Percentiles rank a stretch among this genome's conserved stretches.
Conservation (phyloP, 495 filamentous ascomycete genomes). For the Chaetomium tenue region DNA sequence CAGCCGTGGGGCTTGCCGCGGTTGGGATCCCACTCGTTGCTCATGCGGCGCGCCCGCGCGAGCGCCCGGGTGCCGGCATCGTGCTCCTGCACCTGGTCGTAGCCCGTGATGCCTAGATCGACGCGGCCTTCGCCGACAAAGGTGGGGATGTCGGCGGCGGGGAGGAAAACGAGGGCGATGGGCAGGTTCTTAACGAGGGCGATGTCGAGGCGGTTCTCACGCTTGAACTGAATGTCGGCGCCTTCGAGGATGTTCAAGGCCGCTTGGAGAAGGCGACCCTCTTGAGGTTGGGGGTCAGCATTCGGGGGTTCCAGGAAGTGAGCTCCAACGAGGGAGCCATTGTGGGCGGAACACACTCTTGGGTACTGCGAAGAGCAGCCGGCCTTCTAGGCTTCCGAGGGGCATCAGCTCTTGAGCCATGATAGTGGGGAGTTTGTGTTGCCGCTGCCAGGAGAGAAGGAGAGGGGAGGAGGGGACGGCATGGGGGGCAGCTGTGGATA, state of each 20-base stretch:
- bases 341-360: slow-evolving; percentile 68
- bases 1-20: slow-evolving; percentile 55
- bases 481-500: not conserved
- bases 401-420: slow-evolving; percentile 40
- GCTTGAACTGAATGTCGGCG: slow-evolving; percentile 92
- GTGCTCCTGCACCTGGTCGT: slow-evolving; percentile 90
- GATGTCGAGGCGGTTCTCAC: slow-evolving; percentile 91
- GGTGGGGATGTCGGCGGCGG: slow-evolving; percentile 92
- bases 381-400: slow-evolving; percentile 73
- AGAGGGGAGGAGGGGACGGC: slow-evolving; percentile 2
- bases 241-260: slow-evolving; percentile 86
- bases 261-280: slow-evolving; percentile 86
- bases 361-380: slow-evolving; percentile 92
- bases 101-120: slow-evolving; percentile 90
- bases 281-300: slow-evolving; percentile 44
- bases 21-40: slow-evolving; percentile 46
- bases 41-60: slow-evolving; percentile 51
- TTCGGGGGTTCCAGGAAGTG: not conserved
- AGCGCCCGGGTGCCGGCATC: slow-evolving; percentile 66
- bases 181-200: slow-evolving; percentile 93
- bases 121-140: slow-evolving; percentile 95
- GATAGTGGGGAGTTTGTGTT: slow-evolving; percentile 1
- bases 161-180: slow-evolving; percentile 95
- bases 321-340: slow-evolving; percentile 16
- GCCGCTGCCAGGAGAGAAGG: slow-evolving; percentile 14